Evolutionary conservation across 495 filamentous ascomycete species (phyloP).

Genomic region (Xylaria nigripes): DNA sequence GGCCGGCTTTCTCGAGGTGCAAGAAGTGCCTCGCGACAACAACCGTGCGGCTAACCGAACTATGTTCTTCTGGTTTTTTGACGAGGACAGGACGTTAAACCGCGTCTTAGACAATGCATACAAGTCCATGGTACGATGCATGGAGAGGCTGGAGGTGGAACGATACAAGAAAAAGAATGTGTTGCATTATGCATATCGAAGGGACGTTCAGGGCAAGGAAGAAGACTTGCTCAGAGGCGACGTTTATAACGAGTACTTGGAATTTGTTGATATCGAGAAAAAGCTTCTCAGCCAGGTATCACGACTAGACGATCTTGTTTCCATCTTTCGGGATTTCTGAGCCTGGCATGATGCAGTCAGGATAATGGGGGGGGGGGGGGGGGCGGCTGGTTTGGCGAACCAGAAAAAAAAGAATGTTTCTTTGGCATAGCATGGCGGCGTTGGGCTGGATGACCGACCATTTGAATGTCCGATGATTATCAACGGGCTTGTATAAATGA

Average conservation of each 20-base stretch:
- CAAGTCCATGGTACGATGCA: slow-evolving; percentile 76
- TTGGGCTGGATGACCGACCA: slow-evolving; percentile 13
- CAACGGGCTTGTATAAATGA: slow-evolving; percentile 15
- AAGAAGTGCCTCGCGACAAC: slow-evolving; percentile 83
- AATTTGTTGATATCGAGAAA: slow-evolving; percentile 65
- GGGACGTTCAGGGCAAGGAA: slow-evolving; percentile 73
- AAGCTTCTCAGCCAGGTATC: slow-evolving; percentile 66
- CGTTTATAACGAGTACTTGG: slow-evolving; percentile 56
- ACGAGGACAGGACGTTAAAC: slow-evolving; percentile 56
- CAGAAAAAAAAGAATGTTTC: slow-evolving; percentile 8
- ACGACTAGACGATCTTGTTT: slow-evolving; percentile 76
- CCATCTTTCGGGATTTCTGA: slow-evolving; percentile 75
- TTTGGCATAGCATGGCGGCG: slow-evolving; percentile 27
- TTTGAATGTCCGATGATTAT: slow-evolving; percentile 11
- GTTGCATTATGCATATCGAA: slow-evolving; percentile 67
- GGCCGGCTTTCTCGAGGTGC: slow-evolving; percentile 74
- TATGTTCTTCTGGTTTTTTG: slow-evolving; percentile 86
- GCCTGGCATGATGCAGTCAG: not conserved
- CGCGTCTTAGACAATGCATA: slow-evolving; percentile 69
- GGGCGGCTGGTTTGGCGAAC: not conserved
- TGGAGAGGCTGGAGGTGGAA: slow-evolving; percentile 71
- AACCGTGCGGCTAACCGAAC: slow-evolving; percentile 68
- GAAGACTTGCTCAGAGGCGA: slow-evolving; percentile 62
- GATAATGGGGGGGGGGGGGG: not conserved
- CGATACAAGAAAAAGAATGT: slow-evolving; percentile 56